These are phyloP conservation scores for Phytophthora meadii DNA, from an alignment of 352 stramenopile species.

Conservation along the genomic window DNA sequence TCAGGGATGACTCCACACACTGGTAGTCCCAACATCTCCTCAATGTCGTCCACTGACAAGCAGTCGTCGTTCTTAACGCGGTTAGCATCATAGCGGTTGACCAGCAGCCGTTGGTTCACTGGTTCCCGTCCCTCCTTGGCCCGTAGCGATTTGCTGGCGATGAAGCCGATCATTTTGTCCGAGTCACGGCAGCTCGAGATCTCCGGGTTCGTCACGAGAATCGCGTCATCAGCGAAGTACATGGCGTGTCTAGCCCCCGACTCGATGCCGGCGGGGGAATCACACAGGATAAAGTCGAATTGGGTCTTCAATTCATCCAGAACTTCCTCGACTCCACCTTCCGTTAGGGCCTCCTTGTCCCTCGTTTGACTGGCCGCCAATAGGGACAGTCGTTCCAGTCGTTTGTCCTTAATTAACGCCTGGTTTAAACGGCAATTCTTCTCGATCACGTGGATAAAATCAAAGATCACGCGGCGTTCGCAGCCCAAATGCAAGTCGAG, in stretches of 20 bases:
- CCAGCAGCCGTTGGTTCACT: slow-evolving; percentile 87
- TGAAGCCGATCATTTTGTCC: slow-evolving; percentile 97
- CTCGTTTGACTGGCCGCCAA: slow-evolving; percentile 91
- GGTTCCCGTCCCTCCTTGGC: slow-evolving; percentile 79
- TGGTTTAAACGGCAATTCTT: slow-evolving; percentile 91
- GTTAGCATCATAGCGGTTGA: slow-evolving; percentile 93
- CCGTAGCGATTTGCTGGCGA: slow-evolving; percentile 88
- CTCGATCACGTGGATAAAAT: slow-evolving; percentile 95
- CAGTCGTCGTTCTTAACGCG: slow-evolving; percentile 91
- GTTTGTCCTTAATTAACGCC: slow-evolving; percentile 92
- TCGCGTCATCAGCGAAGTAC: slow-evolving; percentile 94
- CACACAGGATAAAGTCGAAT: slow-evolving; percentile 93
- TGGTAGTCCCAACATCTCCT: slow-evolving; percentile 92
- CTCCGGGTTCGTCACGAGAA: slow-evolving; percentile 95
- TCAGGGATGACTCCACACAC: slow-evolving; percentile 93
- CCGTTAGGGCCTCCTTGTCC: slow-evolving; percentile 92
- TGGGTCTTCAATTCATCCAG: slow-evolving; percentile 82
- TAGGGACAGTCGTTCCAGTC: slow-evolving; percentile 82
- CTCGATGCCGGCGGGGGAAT: slow-evolving; percentile 92
- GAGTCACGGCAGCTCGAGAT: slow-evolving; percentile 93
- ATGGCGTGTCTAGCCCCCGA: slow-evolving; percentile 90
- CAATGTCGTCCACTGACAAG: slow-evolving; percentile 91
- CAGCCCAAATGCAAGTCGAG: slow-evolving; percentile 92
- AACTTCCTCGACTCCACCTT: slow-evolving; percentile 86
- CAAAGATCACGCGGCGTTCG: slow-evolving; percentile 94